phyloP scores from a whole-genome alignment of 768 basidiomycete species.

The Imleria badia region DNA sequence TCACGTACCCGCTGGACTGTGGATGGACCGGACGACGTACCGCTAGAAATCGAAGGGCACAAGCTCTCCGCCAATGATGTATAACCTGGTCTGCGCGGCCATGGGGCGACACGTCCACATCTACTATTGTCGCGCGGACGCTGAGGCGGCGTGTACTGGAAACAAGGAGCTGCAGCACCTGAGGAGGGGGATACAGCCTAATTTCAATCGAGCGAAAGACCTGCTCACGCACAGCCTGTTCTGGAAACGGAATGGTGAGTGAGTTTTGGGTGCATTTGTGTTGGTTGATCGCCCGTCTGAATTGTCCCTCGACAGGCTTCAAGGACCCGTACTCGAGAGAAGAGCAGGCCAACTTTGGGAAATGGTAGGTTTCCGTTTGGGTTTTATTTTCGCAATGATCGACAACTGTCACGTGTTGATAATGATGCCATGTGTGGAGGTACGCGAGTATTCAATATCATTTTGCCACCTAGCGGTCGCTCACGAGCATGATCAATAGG shows the following conservation, averaged over 20 bases:
- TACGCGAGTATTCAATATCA: neutral
- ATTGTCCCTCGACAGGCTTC: no score
- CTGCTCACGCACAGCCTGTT: conserved; percentile 52
- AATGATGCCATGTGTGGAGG: no score
- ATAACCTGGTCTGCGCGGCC: conserved; percentile 54
- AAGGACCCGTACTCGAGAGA: conserved; percentile 65
- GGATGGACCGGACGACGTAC: conserved; percentile 49
- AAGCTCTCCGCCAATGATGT: conserved; percentile 59
- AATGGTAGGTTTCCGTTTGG: conserved; percentile 41
- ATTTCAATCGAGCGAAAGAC: conserved; percentile 51
- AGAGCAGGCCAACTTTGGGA: conserved; percentile 51
- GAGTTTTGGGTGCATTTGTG: neutral
- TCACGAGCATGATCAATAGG: conserved; percentile 32
- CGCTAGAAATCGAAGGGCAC: no score
- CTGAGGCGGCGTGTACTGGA: conserved; percentile 35
- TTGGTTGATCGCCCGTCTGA: neutral
- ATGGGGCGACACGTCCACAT: conserved; percentile 60
- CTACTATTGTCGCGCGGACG: conserved; percentile 50
- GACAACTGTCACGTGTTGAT: neutral
- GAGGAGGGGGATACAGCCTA: conserved; percentile 39
- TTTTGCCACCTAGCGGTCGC: neutral
- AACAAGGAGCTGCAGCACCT: conserved; percentile 50
- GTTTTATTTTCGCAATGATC: neutral
- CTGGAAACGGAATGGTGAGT: conserved; percentile 52
- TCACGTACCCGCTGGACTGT: conserved; percentile 55